phyloP scores from a whole-genome alignment of 2,329 filamentous ascomycete genomes.

The Ceratocystis cacaofunesta region DNA sequence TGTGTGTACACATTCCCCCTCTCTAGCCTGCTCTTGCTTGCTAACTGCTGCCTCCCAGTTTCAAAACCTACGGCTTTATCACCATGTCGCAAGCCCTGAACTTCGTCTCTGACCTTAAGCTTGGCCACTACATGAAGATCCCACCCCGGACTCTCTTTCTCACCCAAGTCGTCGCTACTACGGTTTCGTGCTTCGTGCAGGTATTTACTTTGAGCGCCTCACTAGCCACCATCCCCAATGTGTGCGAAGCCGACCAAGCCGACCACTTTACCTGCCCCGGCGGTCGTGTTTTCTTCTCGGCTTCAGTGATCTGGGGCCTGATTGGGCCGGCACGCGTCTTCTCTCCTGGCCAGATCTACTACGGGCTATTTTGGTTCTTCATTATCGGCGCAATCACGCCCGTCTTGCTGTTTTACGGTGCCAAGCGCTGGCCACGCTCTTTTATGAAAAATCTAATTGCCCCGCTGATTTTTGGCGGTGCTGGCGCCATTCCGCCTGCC shows the following conservation, averaged over 20 bases:
- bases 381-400: constrained; percentile 39
- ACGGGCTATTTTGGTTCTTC: constrained; percentile 45
- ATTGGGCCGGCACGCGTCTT: constrained; percentile 50
- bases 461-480: constrained; percentile 47
- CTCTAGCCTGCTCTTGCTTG: not conserved
- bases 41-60: constrained; percentile 26
- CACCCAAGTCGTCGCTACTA: constrained; percentile 49
- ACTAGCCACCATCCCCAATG: constrained; percentile 43
- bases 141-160: constrained; percentile 53
- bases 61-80: constrained; percentile 49
- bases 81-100: constrained; percentile 50
- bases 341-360: constrained; percentile 47
- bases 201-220: constrained; percentile 49
- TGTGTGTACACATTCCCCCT: constrained; percentile 30
- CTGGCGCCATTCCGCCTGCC: constrained; percentile 45
- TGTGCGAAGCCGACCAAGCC: constrained; percentile 44
- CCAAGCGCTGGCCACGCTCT: constrained; percentile 37
- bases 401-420: constrained; percentile 35
- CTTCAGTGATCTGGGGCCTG: constrained; percentile 53
- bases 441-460: constrained; percentile 41
- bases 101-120: constrained; percentile 52
- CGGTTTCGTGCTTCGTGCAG: constrained; percentile 52
- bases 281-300: constrained; percentile 49
- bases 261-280: constrained; percentile 50
- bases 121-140: constrained; percentile 60